Conservation (phyloP, 2,329 filamentous ascomycete species). For the Curvularia verruculosa region DNA sequence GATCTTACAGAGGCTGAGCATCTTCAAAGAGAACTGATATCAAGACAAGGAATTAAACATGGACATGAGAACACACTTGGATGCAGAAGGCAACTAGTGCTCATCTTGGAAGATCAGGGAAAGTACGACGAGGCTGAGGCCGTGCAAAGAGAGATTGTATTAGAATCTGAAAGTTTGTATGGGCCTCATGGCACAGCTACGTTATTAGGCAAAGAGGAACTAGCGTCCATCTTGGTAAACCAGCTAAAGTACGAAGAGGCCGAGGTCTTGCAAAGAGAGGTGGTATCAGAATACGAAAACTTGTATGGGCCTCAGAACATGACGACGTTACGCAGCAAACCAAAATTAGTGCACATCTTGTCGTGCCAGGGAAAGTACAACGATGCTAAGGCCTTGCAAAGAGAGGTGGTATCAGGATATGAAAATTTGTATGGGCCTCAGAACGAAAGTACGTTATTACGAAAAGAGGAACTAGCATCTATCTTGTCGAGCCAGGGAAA, state of each 20-base stretch:
- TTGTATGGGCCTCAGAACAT: fast-evolving
- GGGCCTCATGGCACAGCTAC: not conserved
- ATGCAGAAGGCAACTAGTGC: not conserved
- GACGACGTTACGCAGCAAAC: not conserved
- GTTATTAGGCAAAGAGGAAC: not conserved
- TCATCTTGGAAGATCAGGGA: not conserved
- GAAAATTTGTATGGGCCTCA: not conserved
- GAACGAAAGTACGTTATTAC: fast-evolving
- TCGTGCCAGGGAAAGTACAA: not conserved
- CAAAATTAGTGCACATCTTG: not conserved
- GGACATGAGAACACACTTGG: not conserved
- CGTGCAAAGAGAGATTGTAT: not conserved
- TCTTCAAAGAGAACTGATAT: not conserved
- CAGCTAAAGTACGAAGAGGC: not conserved
- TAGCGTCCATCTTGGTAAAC: not conserved
- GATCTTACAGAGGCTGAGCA: not conserved
- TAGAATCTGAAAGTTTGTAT: not conserved
- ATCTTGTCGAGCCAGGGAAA: not conserved
- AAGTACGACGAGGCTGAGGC: not conserved
- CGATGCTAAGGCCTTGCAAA: not conserved
- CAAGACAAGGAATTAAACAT: not conserved
- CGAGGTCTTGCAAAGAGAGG: not conserved
- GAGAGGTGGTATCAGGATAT: not conserved
- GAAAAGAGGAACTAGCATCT: not conserved
- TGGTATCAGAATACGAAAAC: not conserved